Conservation (phyloP, 2,329 filamentous ascomycete genomes). For the Penicillium sp. region DNA sequence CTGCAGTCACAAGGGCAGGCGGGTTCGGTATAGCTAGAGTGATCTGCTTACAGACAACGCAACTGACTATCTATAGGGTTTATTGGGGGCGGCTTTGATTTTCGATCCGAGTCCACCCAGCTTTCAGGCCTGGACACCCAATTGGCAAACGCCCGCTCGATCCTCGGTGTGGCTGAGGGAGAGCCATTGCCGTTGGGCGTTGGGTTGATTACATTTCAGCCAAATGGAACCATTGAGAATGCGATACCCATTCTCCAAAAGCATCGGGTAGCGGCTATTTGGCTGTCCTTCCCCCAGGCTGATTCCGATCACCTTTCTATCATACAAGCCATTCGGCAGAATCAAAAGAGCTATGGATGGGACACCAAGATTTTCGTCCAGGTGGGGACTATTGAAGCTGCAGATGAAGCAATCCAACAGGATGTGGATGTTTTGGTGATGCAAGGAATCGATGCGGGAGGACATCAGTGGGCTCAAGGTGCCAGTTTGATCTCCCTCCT, state of each 20-base stretch:
- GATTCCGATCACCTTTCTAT: conserved; percentile 37
- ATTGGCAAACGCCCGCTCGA: conserved; percentile 10
- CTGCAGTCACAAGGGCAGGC: conserved; percentile 18
- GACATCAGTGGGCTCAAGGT: conserved; percentile 58
- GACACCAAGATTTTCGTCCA: conserved; percentile 58
- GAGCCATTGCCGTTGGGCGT: conserved; percentile 54
- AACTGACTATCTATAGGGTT: conserved; percentile 15
- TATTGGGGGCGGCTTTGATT: conserved; percentile 23
- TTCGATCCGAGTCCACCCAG: conserved; percentile 15
- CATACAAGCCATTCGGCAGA: conserved; percentile 30
- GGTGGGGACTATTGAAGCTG: conserved; percentile 59
- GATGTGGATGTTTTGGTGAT: conserved; percentile 60
- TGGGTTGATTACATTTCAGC: conserved; percentile 61
- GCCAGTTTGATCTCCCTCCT: conserved; percentile 57
- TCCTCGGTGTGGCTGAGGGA: conserved; percentile 1
- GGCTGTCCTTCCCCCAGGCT: conserved; percentile 63
- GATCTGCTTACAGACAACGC: background rate
- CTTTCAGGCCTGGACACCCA: conserved; percentile 16
- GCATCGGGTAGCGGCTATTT: conserved; percentile 60
- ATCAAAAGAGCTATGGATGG: conserved; percentile 33
- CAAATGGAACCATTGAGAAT: conserved; percentile 19
- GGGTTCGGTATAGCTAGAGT: conserved; percentile 18
- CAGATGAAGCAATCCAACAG: conserved; percentile 49
- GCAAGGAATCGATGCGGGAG: conserved; percentile 64
- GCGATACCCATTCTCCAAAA: conserved; percentile 53